A percentile compares a stretch with the other conserved stretches of the same genome.
Evolutionary conservation across 2,329 filamentous ascomycete species (phyloP).

Genomic region (Pyrenochaeta sp.): DNA sequence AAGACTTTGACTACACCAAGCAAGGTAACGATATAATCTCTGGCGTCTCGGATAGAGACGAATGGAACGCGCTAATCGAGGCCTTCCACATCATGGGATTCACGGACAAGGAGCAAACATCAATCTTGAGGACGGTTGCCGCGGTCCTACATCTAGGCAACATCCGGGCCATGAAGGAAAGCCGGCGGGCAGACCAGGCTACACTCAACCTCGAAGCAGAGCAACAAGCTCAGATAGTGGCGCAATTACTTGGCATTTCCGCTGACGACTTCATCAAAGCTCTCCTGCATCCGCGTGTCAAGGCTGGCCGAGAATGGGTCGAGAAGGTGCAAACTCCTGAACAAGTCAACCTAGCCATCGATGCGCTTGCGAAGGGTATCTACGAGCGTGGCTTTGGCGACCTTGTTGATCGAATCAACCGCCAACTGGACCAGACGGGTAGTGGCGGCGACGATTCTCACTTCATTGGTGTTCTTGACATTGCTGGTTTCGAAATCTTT

Average conservation of each 20-base stretch:
- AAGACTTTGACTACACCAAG: slow-evolving; percentile 90
- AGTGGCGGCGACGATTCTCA: slow-evolving; percentile 85
- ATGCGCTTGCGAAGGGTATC: slow-evolving; percentile 94
- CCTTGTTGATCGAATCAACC: slow-evolving; percentile 89
- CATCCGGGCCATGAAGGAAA: slow-evolving; percentile 88
- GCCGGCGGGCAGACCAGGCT: slow-evolving; percentile 88
- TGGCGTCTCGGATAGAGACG: slow-evolving; percentile 87
- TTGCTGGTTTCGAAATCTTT: slow-evolving; percentile 98
- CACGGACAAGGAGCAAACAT: slow-evolving; percentile 79
- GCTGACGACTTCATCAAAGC: slow-evolving; percentile 87
- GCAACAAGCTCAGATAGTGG: slow-evolving; percentile 79
- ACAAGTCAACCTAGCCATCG: slow-evolving; percentile 87
- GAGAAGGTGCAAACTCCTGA: slow-evolving; percentile 98
- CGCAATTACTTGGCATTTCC: slow-evolving; percentile 83
- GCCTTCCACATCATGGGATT: slow-evolving; percentile 96
- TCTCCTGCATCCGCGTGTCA: slow-evolving; percentile 89
- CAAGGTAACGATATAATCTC: slow-evolving; percentile 91
- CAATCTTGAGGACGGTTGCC: slow-evolving; percentile 86
- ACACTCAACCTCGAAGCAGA: slow-evolving; percentile 79
- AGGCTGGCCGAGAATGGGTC: slow-evolving; percentile 96
- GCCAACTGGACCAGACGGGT: slow-evolving; percentile 85
- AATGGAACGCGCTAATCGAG: slow-evolving; percentile 90
- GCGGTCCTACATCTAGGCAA: slow-evolving; percentile 95
- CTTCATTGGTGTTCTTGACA: slow-evolving; percentile 98
- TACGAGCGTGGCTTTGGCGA: slow-evolving; percentile 97